Percentiles rank a stretch among this genome's conserved stretches.
Evolutionary conservation across 768 basidiomycete species (phyloP).

Genomic region (Pisolithus sp.): DNA sequence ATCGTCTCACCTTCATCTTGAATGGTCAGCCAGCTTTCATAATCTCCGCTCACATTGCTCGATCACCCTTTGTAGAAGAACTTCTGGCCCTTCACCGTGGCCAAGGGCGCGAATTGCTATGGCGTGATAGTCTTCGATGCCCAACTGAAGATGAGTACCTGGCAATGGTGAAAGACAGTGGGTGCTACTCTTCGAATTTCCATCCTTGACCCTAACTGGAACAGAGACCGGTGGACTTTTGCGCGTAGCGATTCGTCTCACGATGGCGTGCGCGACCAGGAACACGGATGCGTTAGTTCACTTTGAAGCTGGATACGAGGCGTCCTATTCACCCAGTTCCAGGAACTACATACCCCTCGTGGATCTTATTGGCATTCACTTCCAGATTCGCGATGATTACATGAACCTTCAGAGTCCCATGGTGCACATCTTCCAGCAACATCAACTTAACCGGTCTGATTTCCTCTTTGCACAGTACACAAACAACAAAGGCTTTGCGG

Average conservation of each 20-base stretch:
- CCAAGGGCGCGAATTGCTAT: constrained; percentile 88
- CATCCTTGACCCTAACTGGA: not conserved
- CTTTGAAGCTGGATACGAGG: not conserved
- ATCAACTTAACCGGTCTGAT: not conserved
- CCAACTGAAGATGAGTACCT: constrained; percentile 95
- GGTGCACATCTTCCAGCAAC: constrained; percentile 5
- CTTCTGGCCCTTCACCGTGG: constrained; percentile 85
- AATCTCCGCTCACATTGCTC: not conserved
- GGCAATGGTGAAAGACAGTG: constrained; percentile 93
- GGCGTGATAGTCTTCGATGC: constrained; percentile 86
- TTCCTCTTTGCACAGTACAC: constrained; percentile 54
- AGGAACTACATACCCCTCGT: constrained; percentile 53
- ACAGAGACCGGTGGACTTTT: constrained; percentile 93
- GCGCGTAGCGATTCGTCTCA: constrained; percentile 85
- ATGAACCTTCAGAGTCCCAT: constrained; percentile 25
- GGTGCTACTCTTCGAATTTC: constrained; percentile 9
- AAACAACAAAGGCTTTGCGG: constrained; percentile 81
- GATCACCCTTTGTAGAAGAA: constrained; percentile 37
- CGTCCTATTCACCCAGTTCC: not conserved
- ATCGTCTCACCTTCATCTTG: constrained; percentile 62
- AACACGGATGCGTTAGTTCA: constrained; percentile 50
- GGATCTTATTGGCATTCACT: constrained; percentile 51
- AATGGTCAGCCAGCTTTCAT: constrained; percentile 44
- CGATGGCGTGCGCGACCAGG: constrained; percentile 80
- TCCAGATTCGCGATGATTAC: constrained; percentile 58